Conservation (phyloP, 192 early-diverging fungal genomes). For the Coemansia sp. region DNA sequence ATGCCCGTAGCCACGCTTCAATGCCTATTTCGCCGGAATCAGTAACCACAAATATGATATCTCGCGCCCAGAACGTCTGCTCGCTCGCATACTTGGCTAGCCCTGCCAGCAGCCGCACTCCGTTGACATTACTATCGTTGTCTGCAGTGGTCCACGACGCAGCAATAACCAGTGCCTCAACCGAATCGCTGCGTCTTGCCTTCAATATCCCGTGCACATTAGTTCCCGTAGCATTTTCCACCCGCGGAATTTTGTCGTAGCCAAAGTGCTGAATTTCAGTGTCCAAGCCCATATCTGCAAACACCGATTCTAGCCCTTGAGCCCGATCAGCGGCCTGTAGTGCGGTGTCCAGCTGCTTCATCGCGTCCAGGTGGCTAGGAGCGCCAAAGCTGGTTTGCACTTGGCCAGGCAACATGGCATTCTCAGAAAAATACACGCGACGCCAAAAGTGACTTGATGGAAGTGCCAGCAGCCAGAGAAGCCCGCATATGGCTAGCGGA, state of each 20-base stretch:
- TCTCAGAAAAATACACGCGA: constrained; percentile 71
- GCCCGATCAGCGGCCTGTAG: constrained; percentile 11
- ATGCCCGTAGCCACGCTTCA: constrained; percentile 84
- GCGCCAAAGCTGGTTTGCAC: constrained; percentile 49
- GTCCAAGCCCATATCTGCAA: constrained; percentile 35
- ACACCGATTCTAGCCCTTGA: constrained; percentile 11
- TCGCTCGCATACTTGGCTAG: constrained; percentile 50
- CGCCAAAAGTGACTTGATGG: constrained; percentile 64
- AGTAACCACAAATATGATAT: constrained; percentile 84
- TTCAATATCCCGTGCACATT: constrained; percentile 81
- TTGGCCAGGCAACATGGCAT: constrained; percentile 71
- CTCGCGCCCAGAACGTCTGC: constrained; percentile 86
- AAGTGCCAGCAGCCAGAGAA: constrained; percentile 64
- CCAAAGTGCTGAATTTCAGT: constrained; percentile 39
- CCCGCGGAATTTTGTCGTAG: constrained; percentile 29
- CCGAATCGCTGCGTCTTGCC: constrained; percentile 81
- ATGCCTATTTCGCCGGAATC: constrained; percentile 73
- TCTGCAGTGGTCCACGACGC: constrained; percentile 73
- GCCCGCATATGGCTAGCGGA: constrained; percentile 57
- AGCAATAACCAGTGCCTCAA: constrained; percentile 82
- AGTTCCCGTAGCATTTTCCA: constrained; percentile 46
- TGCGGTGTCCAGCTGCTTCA: constrained; percentile 17
- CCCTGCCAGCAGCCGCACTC: constrained; percentile 34
- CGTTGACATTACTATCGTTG: constrained; percentile 46
- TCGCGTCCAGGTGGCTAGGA: constrained; percentile 21